Evolutionary conservation across 2,329 filamentous ascomycete species (phyloP), one percentile per base, ranked within the genome.

Genomic region (Colletotrichum coccodes): DNA sequence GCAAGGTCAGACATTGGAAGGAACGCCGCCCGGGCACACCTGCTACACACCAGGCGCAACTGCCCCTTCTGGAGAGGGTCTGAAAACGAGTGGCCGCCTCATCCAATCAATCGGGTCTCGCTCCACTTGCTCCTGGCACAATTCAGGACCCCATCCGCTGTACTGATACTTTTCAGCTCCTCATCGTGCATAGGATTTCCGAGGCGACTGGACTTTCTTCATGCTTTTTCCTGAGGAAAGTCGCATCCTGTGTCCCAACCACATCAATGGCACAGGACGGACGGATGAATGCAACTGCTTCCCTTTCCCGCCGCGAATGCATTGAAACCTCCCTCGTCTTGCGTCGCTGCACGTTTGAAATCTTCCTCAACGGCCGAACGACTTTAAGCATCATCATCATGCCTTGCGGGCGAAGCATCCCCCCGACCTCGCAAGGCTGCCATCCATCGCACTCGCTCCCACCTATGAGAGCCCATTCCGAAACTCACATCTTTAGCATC

Each of bases 161-260:
- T 40, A 16, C n/a, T 46, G 58, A 34, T 63, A 52, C 32, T 53
- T 67, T 63, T 63, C 59, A 60, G 38, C 62, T 40, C 50, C 26
- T 47, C 50, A 21, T 23, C 47, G 36, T 44, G n/a, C n/a, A n/a
- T n/a, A n/a, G n/a, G n/a, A n/a, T n/a, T n/a, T n/a, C n/a, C n/a
- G n/a, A n/a, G n/a, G n/a, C n/a, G n/a, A n/a, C n/a, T n/a, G n/a
- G 2, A 23, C 21, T 44, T 12, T 16, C 23, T 52, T n/a, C 9
- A 12, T 34, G 18, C 6, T 1, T 34, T 32, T 30, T 14, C 7
- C 28, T 32, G n/a, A 28, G 11, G 4, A 18, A 32, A 50, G 47
- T 6, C 30, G 4, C n/a, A 4, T 8, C 5, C n/a, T 12, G 14
- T 38, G 36, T 4, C 36, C 36, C 14, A 14, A 38, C 18, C 36